Percentiles rank a stretch among this genome's conserved stretches.
These are phyloP conservation scores for Suhomyces canberraensis DNA, from an alignment of 805 yeast genomes.

Conservation along the genomic window DNA sequence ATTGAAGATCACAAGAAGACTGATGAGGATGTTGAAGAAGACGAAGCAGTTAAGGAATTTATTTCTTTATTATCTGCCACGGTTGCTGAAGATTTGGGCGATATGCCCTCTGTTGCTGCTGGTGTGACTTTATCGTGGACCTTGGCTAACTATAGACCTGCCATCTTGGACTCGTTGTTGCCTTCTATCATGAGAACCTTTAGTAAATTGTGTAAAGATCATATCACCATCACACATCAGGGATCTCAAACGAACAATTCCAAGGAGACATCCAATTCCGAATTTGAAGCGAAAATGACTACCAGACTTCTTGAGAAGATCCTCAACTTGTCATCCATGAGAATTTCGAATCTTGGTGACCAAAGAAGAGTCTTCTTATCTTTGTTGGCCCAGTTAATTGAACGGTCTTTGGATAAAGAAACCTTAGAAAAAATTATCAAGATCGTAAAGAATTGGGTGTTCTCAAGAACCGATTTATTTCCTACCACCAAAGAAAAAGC, in stretches of 20 bases:
- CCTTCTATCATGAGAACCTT: constrained; percentile 82
- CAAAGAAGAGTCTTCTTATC: constrained; percentile 87
- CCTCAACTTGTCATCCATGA: constrained; percentile 69
- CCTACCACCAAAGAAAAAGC: constrained; percentile 97
- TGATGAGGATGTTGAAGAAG: constrained; percentile 47
- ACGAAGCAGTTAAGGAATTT: constrained; percentile 60
- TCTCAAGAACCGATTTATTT: constrained; percentile 74
- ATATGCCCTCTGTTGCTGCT: constrained; percentile 77
- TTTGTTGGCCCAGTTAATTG: constrained; percentile 83
- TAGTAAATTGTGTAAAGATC: constrained; percentile 86
- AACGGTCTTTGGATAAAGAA: constrained; percentile 75
- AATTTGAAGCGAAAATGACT: constrained; percentile 76
- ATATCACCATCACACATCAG: constrained; percentile 60
- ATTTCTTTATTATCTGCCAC: constrained; percentile 59
- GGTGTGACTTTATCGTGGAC: constrained; percentile 85
- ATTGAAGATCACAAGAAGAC: constrained; percentile 42
- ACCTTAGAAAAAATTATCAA: constrained; percentile 71
- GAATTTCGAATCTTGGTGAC: constrained; percentile 87
- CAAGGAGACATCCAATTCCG: constrained; percentile 38
- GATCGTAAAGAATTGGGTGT: constrained; percentile 87
- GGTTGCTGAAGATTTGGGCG: constrained; percentile 74
- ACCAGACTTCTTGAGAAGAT: constrained; percentile 73
- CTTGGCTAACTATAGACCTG: constrained; percentile 69
- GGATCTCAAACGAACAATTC: constrained; percentile 22
- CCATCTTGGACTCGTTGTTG: constrained; percentile 68